Percentiles rank a stretch among this genome's conserved stretches.
Evolutionary conservation across 78 protist species (phyloP).

Genomic region (Salpingoeca rosetta): DNA sequence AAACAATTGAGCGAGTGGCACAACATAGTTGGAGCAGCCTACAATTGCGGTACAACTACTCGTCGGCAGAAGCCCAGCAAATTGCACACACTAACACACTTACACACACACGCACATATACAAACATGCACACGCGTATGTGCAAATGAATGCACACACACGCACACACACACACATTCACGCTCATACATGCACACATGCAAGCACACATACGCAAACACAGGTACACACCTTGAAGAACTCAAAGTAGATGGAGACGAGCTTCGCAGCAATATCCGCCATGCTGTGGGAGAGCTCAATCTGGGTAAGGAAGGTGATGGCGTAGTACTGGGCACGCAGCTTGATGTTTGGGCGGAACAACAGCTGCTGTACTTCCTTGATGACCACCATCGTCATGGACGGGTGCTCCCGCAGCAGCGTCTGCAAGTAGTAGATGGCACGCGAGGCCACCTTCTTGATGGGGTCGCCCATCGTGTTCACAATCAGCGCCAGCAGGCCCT

Average conservation of each 20-base stretch:
- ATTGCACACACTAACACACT: too few relatives aligned
- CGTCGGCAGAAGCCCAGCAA: too few relatives aligned
- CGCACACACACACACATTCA: neutral
- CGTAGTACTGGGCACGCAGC: conserved; percentile 40
- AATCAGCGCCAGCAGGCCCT: conserved; percentile 29
- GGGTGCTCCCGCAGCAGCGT: conserved; percentile 45
- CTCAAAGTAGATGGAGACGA: conserved; percentile 21
- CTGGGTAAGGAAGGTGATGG: conserved; percentile 21
- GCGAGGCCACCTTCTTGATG: conserved; percentile 29
- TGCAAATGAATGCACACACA: too few relatives aligned
- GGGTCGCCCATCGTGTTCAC: conserved; percentile 58
- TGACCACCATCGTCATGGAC: conserved; percentile 41
- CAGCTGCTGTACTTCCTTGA: conserved; percentile 37
- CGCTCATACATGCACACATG: too few relatives aligned
- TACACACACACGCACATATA: too few relatives aligned
- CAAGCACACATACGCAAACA: too few relatives aligned
- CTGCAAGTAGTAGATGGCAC: conserved; percentile 15
- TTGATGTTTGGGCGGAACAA: conserved; percentile 39
- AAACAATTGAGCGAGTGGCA: too few relatives aligned
- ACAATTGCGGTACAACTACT: too few relatives aligned
- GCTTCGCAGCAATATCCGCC: neutral
- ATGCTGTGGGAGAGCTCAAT: neutral
- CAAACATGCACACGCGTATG: too few relatives aligned
- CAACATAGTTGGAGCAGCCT: too few relatives aligned
- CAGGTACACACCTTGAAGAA: conserved; percentile 4